Evolutionary conservation across 495 filamentous ascomycete genomes (phyloP), one percentile per base, ranked within the genome.

Genomic region (Pseudomonodictys pantanalensis): DNA sequence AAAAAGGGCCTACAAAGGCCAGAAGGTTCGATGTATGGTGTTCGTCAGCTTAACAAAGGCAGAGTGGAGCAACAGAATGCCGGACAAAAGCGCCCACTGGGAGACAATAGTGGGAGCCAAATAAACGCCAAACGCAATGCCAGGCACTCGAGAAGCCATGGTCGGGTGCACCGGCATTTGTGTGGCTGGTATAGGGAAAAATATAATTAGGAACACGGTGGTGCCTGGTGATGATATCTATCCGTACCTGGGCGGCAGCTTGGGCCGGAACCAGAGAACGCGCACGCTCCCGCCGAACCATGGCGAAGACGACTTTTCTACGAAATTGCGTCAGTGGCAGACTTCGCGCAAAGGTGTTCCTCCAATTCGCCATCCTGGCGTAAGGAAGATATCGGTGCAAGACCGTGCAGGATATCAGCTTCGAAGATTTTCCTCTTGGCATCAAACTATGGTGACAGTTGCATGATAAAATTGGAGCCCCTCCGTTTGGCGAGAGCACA

Each of bases 11-110:
- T 12, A 41, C 15, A 41, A 18, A n/a, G 47, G 58, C 58, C 32
- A 62, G 58, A 62, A 56, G 10, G n/a, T 55, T 62, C 58, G 58
- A 53, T 24, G 5, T 12, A 2, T 32, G 12, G 52, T 55, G 26
- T 35, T 55, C 38, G 38, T 41, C 38, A 41, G 38, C 38, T 41
- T 12, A 5, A 41, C 23, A 7, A 15, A 18, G n/a, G 43, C 5
- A 23, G 18, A 2, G 5, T 23, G 17, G 7, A 15, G 29, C 30
- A 8, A 10, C 38, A 22, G 4, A 25, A 33, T 24, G 53, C 42
- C 24, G 17, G 43, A 56, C 42, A 48, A 50, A 51, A 25, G 24
- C 25, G 11, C 26, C 30, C 55, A 20, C 33, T 11, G 28, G 9
- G 35, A 26, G 32, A 25, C 52, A 46, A 60, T 54, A 41, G 49